Evolutionary conservation across 352 stramenopile genomes (phyloP).

Genomic region (Pythium myriotylum): DNA sequence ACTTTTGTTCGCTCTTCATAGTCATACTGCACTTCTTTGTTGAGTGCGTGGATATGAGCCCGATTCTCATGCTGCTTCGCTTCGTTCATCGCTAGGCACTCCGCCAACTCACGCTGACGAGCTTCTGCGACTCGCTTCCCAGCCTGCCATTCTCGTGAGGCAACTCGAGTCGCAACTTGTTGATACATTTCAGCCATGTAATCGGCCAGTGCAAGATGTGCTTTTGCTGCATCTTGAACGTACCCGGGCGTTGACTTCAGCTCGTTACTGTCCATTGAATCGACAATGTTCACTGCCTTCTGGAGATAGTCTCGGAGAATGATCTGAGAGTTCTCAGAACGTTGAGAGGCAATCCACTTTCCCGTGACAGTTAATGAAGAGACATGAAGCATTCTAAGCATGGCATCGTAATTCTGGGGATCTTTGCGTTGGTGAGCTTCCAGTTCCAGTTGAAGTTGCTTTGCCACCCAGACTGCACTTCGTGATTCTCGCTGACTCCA

Average conservation of each 20-base stretch:
- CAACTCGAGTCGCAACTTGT: constrained; percentile 82
- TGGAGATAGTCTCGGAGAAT: constrained; percentile 93
- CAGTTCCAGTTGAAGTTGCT: constrained; percentile 56
- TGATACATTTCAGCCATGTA: constrained; percentile 93
- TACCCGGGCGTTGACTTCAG: constrained; percentile 34
- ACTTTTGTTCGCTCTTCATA: constrained; percentile 86
- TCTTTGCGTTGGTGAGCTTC: constrained; percentile 18
- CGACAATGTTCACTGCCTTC: constrained; percentile 73
- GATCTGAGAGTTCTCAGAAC: constrained; percentile 89
- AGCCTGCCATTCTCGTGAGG: constrained; percentile 89
- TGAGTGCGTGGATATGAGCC: constrained; percentile 66
- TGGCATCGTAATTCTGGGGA: constrained; percentile 11
- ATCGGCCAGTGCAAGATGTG: constrained; percentile 87
- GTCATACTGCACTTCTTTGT: constrained; percentile 90
- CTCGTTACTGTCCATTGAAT: constrained; percentile 37
- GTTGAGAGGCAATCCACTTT: constrained; percentile 93
- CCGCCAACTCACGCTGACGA: constrained; percentile 58
- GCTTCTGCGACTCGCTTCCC: constrained; percentile 77
- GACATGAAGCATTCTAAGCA: constrained; percentile 62
- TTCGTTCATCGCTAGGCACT: constrained; percentile 63
- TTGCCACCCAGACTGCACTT: constrained; percentile 76
- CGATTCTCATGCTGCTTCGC: constrained; percentile 65
- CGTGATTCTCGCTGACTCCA: constrained; percentile 75
- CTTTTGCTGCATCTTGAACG: constrained; percentile 60
- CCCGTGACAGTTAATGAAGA: constrained; percentile 80